Base-by-base conservation (phyloP, 257 asterid species). In the Gentiana dahurica region DNA sequence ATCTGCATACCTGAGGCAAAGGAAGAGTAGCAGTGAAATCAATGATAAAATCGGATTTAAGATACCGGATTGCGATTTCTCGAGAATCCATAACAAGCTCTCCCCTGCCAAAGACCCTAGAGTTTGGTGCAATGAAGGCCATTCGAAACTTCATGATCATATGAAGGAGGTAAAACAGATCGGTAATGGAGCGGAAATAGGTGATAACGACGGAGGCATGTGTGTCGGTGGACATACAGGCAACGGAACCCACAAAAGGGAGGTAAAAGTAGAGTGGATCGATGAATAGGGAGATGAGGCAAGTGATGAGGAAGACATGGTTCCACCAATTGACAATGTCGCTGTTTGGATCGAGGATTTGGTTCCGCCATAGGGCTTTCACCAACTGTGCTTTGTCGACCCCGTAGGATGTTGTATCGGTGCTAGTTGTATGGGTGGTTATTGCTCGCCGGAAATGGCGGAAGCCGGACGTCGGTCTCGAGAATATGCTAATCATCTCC, bases 21-120 rank as follows among this genome's bases (percentile, higher is more conserved):
- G 97, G 98, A 46, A 92, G 79, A 5, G 84, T 64, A 35, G 98
- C 97, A 2, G 92, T 72, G 4, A 92, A 70, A 69, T 92, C 98
- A 34, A 92, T 53, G 5, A 81, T 60, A 51, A 92, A 88, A 77
- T 83, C 93, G 0, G 83, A 38, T 67, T 71, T 88, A 35, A 92
- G 90, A 53, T 92, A 92, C 50, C 80, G 71, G 62, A 55, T 68
- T 2, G 84, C 75, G 15, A 92, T 91, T 58, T 81, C 79, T 0
- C 13, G 65, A 32, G 91, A 77, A 49, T 88, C 95, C 93, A 72
- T 83, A 2, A 92, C 97, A 52, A 92, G 95, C 73, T 88, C 98
- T 12, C 98, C 98, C 43, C 94, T 80, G 9, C 98, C 98, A 37
- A 91, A 91, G 15, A 87, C 95, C 55, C 94, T 73, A 4, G 98